Evolutionary conservation across 768 basidiomycete genomes (phyloP).

Genomic region (Suillus subalutaceus): DNA sequence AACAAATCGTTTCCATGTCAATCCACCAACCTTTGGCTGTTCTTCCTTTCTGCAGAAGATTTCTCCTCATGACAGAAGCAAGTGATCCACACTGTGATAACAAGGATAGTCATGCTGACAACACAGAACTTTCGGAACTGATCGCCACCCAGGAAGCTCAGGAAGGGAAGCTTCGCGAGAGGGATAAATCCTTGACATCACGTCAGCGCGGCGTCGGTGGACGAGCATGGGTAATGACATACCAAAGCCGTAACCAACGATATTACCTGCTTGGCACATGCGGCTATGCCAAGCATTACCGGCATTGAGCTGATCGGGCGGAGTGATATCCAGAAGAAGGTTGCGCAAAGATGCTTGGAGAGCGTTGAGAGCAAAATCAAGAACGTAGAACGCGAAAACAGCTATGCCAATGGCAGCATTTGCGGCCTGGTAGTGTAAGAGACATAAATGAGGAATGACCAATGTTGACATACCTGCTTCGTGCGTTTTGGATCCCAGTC

Average conservation of each 20-base stretch:
- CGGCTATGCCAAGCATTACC: slow-evolving; percentile 98
- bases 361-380: slow-evolving; percentile 98
- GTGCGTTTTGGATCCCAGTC: slow-evolving; percentile 85
- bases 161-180: slow-evolving; percentile 75
- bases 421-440: slow-evolving; percentile 47
- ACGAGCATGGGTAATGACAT: slow-evolving; percentile 23
- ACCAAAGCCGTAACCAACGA: slow-evolving; percentile 93
- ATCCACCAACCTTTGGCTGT: slow-evolving; percentile 17
- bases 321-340: slow-evolving; percentile 89
- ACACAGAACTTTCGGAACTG: slow-evolving; percentile 98
- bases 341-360: slow-evolving; percentile 91
- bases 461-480: slow-evolving; percentile 49
- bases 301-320: slow-evolving; percentile 85
- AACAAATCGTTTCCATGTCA: slow-evolving; percentile 8
- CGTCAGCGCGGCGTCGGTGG: slow-evolving; percentile 14
- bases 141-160: slow-evolving; percentile 81
- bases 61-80: slow-evolving; percentile 86
- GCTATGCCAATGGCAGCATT: slow-evolving; percentile 83
- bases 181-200: slow-evolving; percentile 74
- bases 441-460: not conserved
- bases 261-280: slow-evolving; percentile 97
- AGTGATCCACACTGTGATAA: slow-evolving; percentile 83
- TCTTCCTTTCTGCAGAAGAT: slow-evolving; percentile 52
- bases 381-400: slow-evolving; percentile 85
- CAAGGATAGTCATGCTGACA: slow-evolving; percentile 77